Evolutionary conservation across 345 rosid species (phyloP).

Genomic region (Heritiera littoralis): DNA sequence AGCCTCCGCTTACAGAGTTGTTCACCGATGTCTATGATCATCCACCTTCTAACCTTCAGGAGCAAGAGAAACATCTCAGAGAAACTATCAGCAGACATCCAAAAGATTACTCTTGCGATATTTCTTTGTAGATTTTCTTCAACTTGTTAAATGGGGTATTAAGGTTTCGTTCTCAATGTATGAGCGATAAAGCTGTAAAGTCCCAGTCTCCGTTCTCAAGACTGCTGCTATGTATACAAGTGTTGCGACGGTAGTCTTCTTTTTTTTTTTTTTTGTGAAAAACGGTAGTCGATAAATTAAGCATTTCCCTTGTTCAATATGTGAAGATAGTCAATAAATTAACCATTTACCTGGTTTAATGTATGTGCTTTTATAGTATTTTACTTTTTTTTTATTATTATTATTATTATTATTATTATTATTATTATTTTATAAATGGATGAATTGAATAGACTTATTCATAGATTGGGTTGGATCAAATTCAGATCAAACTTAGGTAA

Average conservation of each 20-base stretch:
- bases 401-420: too few relatives aligned
- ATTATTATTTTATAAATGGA: too few relatives aligned
- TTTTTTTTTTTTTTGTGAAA: too few relatives aligned
- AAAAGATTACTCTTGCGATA: constrained; percentile 53
- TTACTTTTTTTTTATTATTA: too few relatives aligned
- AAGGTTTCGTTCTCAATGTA: background rate
- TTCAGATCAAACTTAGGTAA: too few relatives aligned
- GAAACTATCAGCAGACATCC: constrained; percentile 53
- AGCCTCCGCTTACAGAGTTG: constrained; percentile 58
- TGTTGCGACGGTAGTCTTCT: background rate
- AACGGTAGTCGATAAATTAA: background rate
- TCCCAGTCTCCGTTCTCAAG: background rate
- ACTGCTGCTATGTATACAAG: background rate
- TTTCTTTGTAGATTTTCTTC: constrained; percentile 36
- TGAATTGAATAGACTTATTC: too few relatives aligned
- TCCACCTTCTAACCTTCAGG: constrained; percentile 51
- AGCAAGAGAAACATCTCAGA: constrained; percentile 60
- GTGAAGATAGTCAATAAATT: too few relatives aligned
- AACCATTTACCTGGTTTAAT: background rate
- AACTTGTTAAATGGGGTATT: background rate
- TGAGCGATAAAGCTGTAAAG: background rate
- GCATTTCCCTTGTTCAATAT: background rate
- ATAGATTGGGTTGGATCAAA: too few relatives aligned
- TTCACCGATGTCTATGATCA: constrained; percentile 71
- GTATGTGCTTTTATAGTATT: background rate